Evolutionary conservation across 768 basidiomycete species (phyloP), one percentile per base, ranked within the genome.

Genomic region (Russula ochroleuca): DNA sequence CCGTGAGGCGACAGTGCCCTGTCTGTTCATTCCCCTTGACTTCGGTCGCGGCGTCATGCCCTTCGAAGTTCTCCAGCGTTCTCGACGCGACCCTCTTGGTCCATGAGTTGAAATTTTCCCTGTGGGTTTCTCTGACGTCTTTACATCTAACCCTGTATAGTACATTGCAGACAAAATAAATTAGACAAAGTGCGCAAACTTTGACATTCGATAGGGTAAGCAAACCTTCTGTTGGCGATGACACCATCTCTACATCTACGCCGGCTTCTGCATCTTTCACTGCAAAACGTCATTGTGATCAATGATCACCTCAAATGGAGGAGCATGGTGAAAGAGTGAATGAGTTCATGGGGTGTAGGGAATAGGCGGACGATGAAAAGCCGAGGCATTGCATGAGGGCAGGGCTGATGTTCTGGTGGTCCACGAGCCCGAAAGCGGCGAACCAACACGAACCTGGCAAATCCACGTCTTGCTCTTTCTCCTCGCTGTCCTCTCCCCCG

Each of bases 1-100:
- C 59, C 80, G 78, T 38, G 81, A 86, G 45, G 82, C 83, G 17
- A 83, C 61, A 14, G 75, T 76, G 37, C 88, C 89, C 71, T 90
- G 87, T 41, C 85, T 80, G 70, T 89, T 90, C 79, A 86, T 81
- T 38, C 81, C 83, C 45, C 72, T 77, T 10, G 79, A 72, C 64
- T 78, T 78, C 9, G 82, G 78, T 67, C 81, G 72, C 28, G 84
- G 75, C 9, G 77, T 70, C 73, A 90, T 70, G 35, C 93, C 93
- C 72, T 93, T 95, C 25, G 92, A 87, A 61, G 76, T 76, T 72
- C 92, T 78, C 93, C 93, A 95, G 67, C 85, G 79, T 72, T 93
- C 92, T 66, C 90, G 80, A 64, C 93, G 78, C 53, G 90, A 88
- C 55, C 80, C 78, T 37, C 92, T 84, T 3, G 86, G 82, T 14